Evolutionary conservation across 148 eudicot species (phyloP).

Genomic region (Fagopyrum tataricum): DNA sequence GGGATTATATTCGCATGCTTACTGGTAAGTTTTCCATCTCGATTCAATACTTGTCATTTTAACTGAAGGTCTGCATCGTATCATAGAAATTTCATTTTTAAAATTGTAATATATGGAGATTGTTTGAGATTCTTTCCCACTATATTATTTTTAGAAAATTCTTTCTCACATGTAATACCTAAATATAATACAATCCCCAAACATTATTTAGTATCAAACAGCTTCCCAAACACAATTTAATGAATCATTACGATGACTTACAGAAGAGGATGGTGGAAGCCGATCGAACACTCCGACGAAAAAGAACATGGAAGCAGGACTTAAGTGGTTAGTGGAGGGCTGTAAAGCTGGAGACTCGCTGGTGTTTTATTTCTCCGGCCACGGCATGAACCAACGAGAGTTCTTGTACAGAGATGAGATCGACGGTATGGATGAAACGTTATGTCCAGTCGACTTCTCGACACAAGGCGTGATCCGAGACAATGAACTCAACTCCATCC

Average conservation of each 20-base stretch:
- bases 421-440: slow-evolving; percentile 64
- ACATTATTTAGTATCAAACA: too few relatives aligned
- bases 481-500: slow-evolving; percentile 52
- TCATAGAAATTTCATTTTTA: too few relatives aligned
- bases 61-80: too few relatives aligned
- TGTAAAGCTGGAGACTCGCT: slow-evolving; percentile 62
- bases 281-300: slow-evolving; percentile 34
- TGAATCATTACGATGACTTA: not conserved
- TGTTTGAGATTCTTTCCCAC: too few relatives aligned
- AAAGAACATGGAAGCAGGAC: slow-evolving; percentile 49
- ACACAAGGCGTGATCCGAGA: slow-evolving; percentile 59
- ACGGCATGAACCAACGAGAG: slow-evolving; percentile 56
- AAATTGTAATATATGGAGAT: too few relatives aligned
- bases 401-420: slow-evolving; percentile 35
- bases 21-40: slow-evolving; percentile 34
- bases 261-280: not conserved
- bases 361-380: slow-evolving; percentile 78
- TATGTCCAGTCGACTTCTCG: slow-evolving; percentile 68
- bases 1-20: slow-evolving; percentile 37
- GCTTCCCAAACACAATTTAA: too few relatives aligned
- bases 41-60: too few relatives aligned
- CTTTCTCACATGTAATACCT: too few relatives aligned
- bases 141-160: too few relatives aligned
- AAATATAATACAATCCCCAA: too few relatives aligned
- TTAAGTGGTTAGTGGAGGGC: slow-evolving; percentile 60